phyloP scores from a whole-genome alignment of 495 filamentous ascomycete species.

The Gamarada debralockiae region DNA sequence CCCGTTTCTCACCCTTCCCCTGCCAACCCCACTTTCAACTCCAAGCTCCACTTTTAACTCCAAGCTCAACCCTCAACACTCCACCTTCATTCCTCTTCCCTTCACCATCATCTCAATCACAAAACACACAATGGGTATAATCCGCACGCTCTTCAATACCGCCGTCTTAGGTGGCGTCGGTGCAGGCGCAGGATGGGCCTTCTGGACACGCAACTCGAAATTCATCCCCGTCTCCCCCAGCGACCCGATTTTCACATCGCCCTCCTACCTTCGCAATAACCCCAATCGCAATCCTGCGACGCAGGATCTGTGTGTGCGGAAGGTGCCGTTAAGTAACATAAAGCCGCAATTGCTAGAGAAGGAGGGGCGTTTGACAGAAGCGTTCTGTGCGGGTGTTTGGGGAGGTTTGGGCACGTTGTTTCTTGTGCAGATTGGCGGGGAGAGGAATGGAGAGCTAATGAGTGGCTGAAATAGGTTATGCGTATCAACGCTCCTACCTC shows the following conservation, averaged over 20 bases:
- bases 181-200: background rate
- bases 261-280: slow-evolving; percentile 54
- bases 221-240: slow-evolving; percentile 28
- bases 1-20: too few relatives aligned
- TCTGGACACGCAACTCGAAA: slow-evolving; percentile 16
- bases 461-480: slow-evolving; percentile 45
- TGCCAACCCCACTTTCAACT: too few relatives aligned
- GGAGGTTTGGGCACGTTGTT: slow-evolving; percentile 19
- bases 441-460: background rate
- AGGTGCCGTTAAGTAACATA: slow-evolving; percentile 58
- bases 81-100: too few relatives aligned
- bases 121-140: background rate
- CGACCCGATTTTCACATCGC: slow-evolving; percentile 60
- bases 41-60: too few relatives aligned
- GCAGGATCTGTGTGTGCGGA: slow-evolving; percentile 59
- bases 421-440: background rate
- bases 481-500: slow-evolving; percentile 56
- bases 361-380: slow-evolving; percentile 22
- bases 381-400: slow-evolving; percentile 25
- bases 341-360: slow-evolving; percentile 57
- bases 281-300: slow-evolving; percentile 55
- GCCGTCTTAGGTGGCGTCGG: background rate
- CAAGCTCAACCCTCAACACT: too few relatives aligned
- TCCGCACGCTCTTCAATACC: background rate
- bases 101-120: background rate